phyloP scores from a whole-genome alignment of 2,329 filamentous ascomycete species.

The Paecilomyces sp. region DNA sequence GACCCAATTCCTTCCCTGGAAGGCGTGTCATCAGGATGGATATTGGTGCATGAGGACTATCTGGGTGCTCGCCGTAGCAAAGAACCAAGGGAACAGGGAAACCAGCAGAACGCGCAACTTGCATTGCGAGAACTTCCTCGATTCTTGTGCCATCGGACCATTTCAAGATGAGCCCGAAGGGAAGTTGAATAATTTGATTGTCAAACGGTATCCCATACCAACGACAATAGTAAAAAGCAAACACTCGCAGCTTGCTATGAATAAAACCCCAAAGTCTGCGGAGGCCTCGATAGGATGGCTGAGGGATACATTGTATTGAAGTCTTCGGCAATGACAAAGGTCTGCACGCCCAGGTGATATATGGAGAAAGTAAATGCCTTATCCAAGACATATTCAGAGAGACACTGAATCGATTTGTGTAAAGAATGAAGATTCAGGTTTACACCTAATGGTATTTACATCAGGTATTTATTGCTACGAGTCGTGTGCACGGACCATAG shows the following conservation, averaged over 20 bases:
- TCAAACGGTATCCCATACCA: slow-evolving; percentile 21
- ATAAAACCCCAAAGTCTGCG: slow-evolving; percentile 22
- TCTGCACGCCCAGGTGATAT: too few species aligned
- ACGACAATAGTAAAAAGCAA: slow-evolving; percentile 23
- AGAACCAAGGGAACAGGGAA: slow-evolving; percentile 26
- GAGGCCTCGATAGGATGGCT: too few species aligned
- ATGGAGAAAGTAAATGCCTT: too few species aligned
- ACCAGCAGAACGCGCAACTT: slow-evolving; percentile 21
- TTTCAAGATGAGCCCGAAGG: slow-evolving; percentile 32
- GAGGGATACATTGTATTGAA: too few species aligned
- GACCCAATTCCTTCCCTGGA: slow-evolving; percentile 25
- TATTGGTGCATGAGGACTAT: slow-evolving; percentile 21
- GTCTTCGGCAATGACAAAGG: too few species aligned
- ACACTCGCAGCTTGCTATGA: slow-evolving; percentile 17
- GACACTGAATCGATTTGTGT: too few species aligned
- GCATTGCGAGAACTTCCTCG: slow-evolving; percentile 27
- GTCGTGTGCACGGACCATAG: too few species aligned
- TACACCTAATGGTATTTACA: too few species aligned
- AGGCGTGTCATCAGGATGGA: slow-evolving; percentile 34
- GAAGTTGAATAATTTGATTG: slow-evolving; percentile 27
- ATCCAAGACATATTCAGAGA: too few species aligned
- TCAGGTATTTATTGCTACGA: too few species aligned
- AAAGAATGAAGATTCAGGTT: too few species aligned
- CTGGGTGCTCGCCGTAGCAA: slow-evolving; percentile 25
- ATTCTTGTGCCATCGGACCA: slow-evolving; percentile 29